Percentiles rank a stretch among this genome's conserved stretches.
These are phyloP conservation scores for Aspergillus candidus DNA, from an alignment of 2,329 filamentous ascomycete species.

Conservation along the genomic window DNA sequence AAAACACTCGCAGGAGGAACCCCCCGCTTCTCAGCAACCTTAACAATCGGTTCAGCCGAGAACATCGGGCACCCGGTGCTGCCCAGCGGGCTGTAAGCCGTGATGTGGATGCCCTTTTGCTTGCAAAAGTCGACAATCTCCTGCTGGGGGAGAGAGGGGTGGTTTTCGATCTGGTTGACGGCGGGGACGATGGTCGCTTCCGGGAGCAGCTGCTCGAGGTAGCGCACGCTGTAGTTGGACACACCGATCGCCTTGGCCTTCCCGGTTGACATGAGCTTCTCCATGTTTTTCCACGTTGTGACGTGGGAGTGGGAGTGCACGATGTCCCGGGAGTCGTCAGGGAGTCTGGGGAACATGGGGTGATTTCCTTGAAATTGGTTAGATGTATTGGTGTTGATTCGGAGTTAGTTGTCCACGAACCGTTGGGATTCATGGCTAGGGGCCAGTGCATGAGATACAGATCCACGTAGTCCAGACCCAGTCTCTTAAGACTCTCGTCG, in stretches of 20 bases:
- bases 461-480: slow-evolving; percentile 77
- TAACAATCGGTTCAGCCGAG: slow-evolving; percentile 36
- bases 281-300: slow-evolving; percentile 69
- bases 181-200: slow-evolving; percentile 59
- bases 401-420: slow-evolving; percentile 30
- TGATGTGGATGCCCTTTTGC: slow-evolving; percentile 47
- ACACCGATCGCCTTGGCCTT: slow-evolving; percentile 55
- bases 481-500: slow-evolving; percentile 63
- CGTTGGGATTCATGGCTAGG: slow-evolving; percentile 68
- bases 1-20: slow-evolving; percentile 36
- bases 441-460: slow-evolving; percentile 82
- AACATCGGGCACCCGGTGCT: slow-evolving; percentile 41
- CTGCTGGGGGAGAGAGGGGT: slow-evolving; percentile 60
- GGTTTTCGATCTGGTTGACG: slow-evolving; percentile 75
- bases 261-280: slow-evolving; percentile 49
- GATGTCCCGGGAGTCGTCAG: slow-evolving; percentile 69
- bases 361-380: slow-evolving; percentile 25
- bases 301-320: slow-evolving; percentile 63
- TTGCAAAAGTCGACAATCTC: slow-evolving; percentile 49
- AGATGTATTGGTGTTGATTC: background rate
- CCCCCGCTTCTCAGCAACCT: slow-evolving; percentile 36
- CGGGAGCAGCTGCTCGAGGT: slow-evolving; percentile 49
- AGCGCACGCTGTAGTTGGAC: slow-evolving; percentile 52
- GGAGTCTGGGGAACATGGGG: slow-evolving; percentile 60
- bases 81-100: slow-evolving; percentile 45